These are phyloP conservation scores for Trametes pubescens DNA, from an alignment of 1,284 basidiomycete genomes.

Conservation along the genomic window DNA sequence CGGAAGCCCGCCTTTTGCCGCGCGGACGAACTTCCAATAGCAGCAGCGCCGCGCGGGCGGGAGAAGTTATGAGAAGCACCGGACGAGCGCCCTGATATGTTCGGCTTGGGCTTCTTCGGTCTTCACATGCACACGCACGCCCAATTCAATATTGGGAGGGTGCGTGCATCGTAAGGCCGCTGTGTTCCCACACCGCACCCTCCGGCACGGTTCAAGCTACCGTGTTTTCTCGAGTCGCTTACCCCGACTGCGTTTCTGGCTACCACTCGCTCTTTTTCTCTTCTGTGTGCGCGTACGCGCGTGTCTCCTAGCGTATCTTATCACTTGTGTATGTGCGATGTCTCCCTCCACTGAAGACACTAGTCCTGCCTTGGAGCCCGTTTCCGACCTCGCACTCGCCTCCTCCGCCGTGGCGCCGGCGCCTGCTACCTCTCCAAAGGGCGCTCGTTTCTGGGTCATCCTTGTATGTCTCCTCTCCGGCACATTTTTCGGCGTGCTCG, in stretches of 20 bases:
- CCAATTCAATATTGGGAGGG: background rate
- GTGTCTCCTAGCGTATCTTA: no score
- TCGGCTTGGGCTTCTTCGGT: background rate
- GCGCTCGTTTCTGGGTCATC: constrained; percentile 26
- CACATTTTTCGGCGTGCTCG: constrained; percentile 23
- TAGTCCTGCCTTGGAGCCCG: background rate
- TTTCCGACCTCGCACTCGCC: background rate
- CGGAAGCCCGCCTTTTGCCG: background rate
- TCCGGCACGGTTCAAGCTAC: background rate
- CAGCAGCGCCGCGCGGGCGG: background rate
- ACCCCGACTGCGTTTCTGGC: background rate
- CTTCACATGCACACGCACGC: background rate
- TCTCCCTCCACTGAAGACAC: background rate
- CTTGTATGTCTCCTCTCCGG: constrained; percentile 9
- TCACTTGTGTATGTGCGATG: background rate
- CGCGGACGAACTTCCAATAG: background rate
- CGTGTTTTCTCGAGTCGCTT: background rate
- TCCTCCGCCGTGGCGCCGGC: background rate
- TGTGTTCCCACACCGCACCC: background rate
- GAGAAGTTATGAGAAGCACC: background rate
- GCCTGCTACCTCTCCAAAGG: constrained; percentile 10
- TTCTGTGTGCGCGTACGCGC: background rate
- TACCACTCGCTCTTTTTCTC: background rate
- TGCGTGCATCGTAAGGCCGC: background rate
- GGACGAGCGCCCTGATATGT: background rate